A percentile compares a stretch with the other conserved stretches of the same genome.
Conservation (phyloP, 1,284 basidiomycete genomes). For the Boletus chippewaensis region DNA sequence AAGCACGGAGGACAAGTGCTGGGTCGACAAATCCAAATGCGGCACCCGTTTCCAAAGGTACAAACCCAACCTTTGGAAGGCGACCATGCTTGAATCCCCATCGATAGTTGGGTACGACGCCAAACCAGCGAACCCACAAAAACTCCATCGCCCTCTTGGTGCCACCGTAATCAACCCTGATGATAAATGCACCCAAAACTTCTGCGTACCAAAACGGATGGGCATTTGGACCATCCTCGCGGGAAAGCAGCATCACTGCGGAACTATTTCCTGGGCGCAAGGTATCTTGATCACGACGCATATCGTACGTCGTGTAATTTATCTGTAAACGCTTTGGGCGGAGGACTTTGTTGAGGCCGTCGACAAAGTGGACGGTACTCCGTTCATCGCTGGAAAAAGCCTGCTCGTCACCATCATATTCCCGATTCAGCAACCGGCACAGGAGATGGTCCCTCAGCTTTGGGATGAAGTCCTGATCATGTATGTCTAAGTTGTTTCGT, state of each 20-base stretch:
- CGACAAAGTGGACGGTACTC: not conserved
- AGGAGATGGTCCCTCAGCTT: constrained; percentile 17
- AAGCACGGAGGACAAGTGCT: too few relatives aligned
- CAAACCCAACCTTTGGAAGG: constrained; percentile 12
- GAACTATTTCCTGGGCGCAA: constrained; percentile 8
- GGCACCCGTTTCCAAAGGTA: not conserved
- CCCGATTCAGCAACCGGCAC: not conserved
- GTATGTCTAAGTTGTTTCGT: too few relatives aligned
- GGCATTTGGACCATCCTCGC: not conserved
- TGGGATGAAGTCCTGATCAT: constrained; percentile 16
- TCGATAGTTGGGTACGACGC: not conserved
- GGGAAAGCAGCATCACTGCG: constrained; percentile 11
- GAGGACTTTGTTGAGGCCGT: constrained; percentile 4
- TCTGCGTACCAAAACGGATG: constrained; percentile 21
- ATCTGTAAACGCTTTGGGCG: constrained; percentile 4
- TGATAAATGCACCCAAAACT: constrained; percentile 5
- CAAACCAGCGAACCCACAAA: constrained; percentile 10
- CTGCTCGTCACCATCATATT: constrained; percentile 13
- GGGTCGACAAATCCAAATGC: not conserved
- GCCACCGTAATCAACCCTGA: not conserved
- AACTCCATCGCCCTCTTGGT: constrained; percentile 10
- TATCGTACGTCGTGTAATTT: constrained; percentile 15
- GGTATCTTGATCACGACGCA: constrained; percentile 16
- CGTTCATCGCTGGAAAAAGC: not conserved
- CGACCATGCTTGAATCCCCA: constrained; percentile 6